Conservation (phyloP, 129 eudicot genomes). For the Mikania micrantha region DNA sequence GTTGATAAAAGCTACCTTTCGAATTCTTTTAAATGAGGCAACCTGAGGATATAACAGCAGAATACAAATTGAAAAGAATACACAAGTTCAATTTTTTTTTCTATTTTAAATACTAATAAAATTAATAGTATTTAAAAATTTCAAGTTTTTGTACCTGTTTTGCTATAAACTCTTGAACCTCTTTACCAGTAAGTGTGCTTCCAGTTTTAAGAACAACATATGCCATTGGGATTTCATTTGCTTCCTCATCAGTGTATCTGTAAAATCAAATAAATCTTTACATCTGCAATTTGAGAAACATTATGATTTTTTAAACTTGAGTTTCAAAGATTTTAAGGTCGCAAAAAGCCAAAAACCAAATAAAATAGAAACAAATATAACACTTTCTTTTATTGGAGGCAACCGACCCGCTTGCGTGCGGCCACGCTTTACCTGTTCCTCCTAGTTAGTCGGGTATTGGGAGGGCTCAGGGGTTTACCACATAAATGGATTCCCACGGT, state of each 20-base stretch:
- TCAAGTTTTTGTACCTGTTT: slow-evolving; percentile 52
- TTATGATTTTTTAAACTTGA: too few relatives aligned
- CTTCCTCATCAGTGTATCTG: slow-evolving; percentile 75
- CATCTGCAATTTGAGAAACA: background rate
- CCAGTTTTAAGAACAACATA: slow-evolving; percentile 60
- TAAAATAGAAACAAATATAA: too few relatives aligned
- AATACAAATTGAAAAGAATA: background rate
- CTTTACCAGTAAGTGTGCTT: slow-evolving; percentile 61
- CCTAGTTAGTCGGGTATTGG: too few relatives aligned
- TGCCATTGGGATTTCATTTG: slow-evolving; percentile 83
- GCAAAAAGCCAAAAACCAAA: too few relatives aligned
- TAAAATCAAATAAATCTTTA: background rate
- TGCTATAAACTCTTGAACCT: slow-evolving; percentile 60
- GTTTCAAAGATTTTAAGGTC: too few relatives aligned
- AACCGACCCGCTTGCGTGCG: too few relatives aligned
- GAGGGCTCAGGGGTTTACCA: too few relatives aligned
- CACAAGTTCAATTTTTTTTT: background rate
- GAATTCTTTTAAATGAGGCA: slow-evolving; percentile 68
- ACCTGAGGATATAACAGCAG: slow-evolving; percentile 35
- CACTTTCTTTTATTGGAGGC: too few relatives aligned
- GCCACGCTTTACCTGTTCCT: too few relatives aligned
- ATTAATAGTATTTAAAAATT: background rate
- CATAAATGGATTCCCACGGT: too few relatives aligned
- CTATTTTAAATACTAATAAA: background rate
- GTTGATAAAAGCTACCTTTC: slow-evolving; percentile 57